Base-by-base conservation (phyloP, 148 eudicot genomes). In the Spergularia bocconei region DNA sequence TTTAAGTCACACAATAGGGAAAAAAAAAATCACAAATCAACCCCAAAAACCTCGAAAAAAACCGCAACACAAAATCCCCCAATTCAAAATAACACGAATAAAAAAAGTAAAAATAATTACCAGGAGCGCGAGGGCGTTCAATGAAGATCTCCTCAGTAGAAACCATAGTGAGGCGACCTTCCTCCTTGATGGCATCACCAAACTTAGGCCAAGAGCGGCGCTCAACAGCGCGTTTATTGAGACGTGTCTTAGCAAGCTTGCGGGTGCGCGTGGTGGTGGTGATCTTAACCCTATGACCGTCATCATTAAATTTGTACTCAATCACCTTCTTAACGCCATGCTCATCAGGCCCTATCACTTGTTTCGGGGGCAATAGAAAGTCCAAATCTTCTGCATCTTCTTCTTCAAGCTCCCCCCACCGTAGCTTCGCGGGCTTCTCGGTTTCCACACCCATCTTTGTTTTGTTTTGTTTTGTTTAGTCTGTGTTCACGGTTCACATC, bases 81-180 rank as follows among this genome's bases (percentile, higher is more conserved):
- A 33, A 63, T 36, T 29, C 7, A 63, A 17, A 21, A n/a, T 33
- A 60, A 44, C n/a, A n/a, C n/a, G n/a, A n/a, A n/a, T n/a, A n/a
- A n/a, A n/a, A n/a, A n/a, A n/a, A n/a, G n/a, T n/a, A n/a, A n/a
- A n/a, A n/a, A n/a, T 33, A 60, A 44, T 68, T 69, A 91, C 97
- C 93, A 23, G 86, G 89, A 58, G 90, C 78, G 5, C 75, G 73
- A 41, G 94, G 94, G 8, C 92, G 90, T 64, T 88, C 94, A 38
- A 92, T 84, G 54, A 73, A 7, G 62, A 92, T 90, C 79, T 92
- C 95, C 44, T 92, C 97, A n/a, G 92, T 92, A 47, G 95, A 86
- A n/a, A 92, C 90, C 90, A 88, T 84, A 36, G 95, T 92, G 4
- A 29, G 36, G 20, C 89, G 76, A 50, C 78, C 88, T 23, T 90